These are phyloP conservation scores for Ogataea paraovalis DNA, from an alignment of 805 yeast species.

Conservation along the genomic window DNA sequence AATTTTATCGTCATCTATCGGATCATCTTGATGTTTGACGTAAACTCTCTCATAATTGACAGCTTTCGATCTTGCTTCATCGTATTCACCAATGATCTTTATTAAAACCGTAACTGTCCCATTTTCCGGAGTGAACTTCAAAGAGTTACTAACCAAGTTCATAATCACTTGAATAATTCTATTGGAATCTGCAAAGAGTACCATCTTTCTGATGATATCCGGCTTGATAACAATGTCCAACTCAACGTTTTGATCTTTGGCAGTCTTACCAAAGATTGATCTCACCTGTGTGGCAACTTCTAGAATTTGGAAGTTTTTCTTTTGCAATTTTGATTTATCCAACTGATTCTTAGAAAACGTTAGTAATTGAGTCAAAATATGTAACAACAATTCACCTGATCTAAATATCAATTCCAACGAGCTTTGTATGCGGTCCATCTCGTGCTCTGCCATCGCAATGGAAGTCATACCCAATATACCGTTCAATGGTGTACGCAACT, in stretches of 20 bases:
- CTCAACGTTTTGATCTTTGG: constrained; percentile 70
- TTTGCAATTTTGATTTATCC: constrained; percentile 78
- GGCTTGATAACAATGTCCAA: constrained; percentile 64
- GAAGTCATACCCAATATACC: constrained; percentile 97
- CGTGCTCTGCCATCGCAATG: constrained; percentile 84
- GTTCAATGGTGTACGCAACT: constrained; percentile 89
- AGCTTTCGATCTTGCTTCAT: constrained; percentile 42
- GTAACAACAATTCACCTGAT: constrained; percentile 86
- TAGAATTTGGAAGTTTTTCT: constrained; percentile 69
- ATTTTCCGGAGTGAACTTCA: constrained; percentile 88
- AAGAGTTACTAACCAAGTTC: constrained; percentile 86
- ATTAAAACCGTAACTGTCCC: constrained; percentile 71
- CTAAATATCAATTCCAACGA: constrained; percentile 80
- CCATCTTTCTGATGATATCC: constrained; percentile 52
- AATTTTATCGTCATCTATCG: neutral
- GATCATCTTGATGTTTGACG: constrained; percentile 26
- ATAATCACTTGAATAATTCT: constrained; percentile 87
- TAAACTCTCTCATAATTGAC: constrained; percentile 43
- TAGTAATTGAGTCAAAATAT: constrained; percentile 82
- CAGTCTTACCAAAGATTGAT: constrained; percentile 79
- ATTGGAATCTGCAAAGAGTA: constrained; percentile 83
- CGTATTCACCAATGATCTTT: constrained; percentile 68
- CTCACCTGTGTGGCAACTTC: constrained; percentile 84
- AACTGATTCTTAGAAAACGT: constrained; percentile 91
- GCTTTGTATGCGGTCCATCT: constrained; percentile 61